Base-by-base conservation (phyloP, 108 stramenopile species). In the Skeletonema grethae region DNA sequence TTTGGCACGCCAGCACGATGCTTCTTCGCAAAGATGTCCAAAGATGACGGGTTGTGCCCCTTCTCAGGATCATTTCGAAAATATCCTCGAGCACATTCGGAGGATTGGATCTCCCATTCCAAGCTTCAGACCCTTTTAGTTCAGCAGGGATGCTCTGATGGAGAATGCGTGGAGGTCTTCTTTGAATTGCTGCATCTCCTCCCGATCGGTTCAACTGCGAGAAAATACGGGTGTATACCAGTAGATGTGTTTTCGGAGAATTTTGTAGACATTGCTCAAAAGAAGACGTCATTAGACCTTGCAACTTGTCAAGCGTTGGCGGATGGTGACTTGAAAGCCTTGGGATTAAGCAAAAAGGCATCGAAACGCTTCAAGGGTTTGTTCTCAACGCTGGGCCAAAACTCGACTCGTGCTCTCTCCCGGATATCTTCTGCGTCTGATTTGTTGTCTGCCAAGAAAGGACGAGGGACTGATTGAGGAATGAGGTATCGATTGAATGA, bases 91-190 rank as follows among this genome's bases (percentile, higher is more conserved):
- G 46, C 16, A 48, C 46, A 18, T 3, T 48, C 46, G 0, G 16
- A 48, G 16, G 46, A 48, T 48, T 48, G 46, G 46, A 61, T 84
- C 15, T 63, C 70, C 6, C 75, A 77, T 67, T 58, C 41, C n/a
- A 38, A 67, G 43, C 72, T 90, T 1, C 53, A 66, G 13, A 43
- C 75, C 35, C 58, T 82, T 3, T 61, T 90, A 28, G 0, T 57
- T 9, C 73, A 61, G 28, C 46, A 78, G 38, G 82, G 79, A 5
- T 85, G 81, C 57, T 62, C 63, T 43, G 63, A 80, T 3, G 63
- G 69, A 58, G 85, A 88, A 75, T 79, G 84, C 11, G 77, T 84
- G 22, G 76, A 82, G 50, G 75, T 86, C 2, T 86, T 85, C 68
- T 88, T 90, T 57, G 87, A 63, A 30, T 60, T 87, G 72, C 39